These are phyloP conservation scores for Candolleomyces eurysporus DNA, from an alignment of 768 basidiomycete genomes.

Conservation along the genomic window DNA sequence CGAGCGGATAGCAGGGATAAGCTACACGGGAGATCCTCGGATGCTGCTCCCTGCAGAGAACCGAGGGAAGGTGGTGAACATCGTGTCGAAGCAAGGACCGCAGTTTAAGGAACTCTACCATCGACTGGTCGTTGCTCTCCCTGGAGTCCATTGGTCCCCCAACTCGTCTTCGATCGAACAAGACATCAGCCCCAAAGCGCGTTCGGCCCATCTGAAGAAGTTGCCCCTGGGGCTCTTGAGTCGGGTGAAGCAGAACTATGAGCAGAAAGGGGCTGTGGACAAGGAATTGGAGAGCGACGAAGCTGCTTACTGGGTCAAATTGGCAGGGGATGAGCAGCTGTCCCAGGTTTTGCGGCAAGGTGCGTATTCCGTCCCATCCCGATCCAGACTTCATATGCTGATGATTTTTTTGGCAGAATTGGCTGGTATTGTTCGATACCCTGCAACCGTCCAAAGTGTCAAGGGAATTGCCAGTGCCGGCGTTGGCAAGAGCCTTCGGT, in stretches of 20 bases:
- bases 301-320: constrained; percentile 67
- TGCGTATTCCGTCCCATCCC: constrained; percentile 28
- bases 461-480: constrained; percentile 89
- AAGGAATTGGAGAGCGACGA: constrained; percentile 59
- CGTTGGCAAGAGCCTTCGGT: constrained; percentile 71
- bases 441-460: constrained; percentile 79
- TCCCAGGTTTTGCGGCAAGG: constrained; percentile 52
- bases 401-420: constrained; percentile 53
- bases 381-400: background rate
- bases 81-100: constrained; percentile 75
- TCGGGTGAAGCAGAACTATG: constrained; percentile 53
- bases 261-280: constrained; percentile 25
- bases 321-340: constrained; percentile 65
- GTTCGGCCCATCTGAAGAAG: constrained; percentile 74
- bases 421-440: constrained; percentile 71
- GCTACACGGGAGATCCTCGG: constrained; percentile 87
- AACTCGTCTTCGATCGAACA: constrained; percentile 53
- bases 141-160: constrained; percentile 73
- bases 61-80: constrained; percentile 90
- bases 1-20: constrained; percentile 80
- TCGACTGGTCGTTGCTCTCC: constrained; percentile 71
- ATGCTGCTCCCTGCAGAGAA: constrained; percentile 97
- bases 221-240: constrained; percentile 67
- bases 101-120: constrained; percentile 91
- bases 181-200: constrained; percentile 65